Conservation (phyloP, 768 basidiomycete species). For the Rhodotorula taiwanensis region DNA sequence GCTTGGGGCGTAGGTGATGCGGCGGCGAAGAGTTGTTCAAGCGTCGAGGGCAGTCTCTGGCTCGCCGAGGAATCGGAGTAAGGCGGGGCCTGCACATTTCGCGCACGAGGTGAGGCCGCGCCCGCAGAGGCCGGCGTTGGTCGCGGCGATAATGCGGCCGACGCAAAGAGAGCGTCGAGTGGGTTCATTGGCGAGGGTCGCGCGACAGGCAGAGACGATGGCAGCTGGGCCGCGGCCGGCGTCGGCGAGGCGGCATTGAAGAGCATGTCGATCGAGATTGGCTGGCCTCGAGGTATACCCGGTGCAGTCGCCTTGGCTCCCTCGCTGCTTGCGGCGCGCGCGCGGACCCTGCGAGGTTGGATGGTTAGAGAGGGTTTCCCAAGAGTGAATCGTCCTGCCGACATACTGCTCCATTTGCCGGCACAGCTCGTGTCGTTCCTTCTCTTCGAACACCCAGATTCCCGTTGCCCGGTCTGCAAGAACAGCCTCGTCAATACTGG, state of each 20-base stretch:
- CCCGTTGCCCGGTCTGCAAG: slow-evolving; percentile 36
- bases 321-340: too few relatives aligned
- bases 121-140: not conserved
- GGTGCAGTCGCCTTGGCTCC: not conserved
- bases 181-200: not conserved
- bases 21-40: slow-evolving; percentile 23
- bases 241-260: slow-evolving; percentile 19
- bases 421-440: slow-evolving; percentile 31
- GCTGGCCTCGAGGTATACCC: slow-evolving; percentile 15
- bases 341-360: slow-evolving; percentile 10
- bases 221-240: not conserved
- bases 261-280: slow-evolving; percentile 38
- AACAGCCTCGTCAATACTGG: too few relatives aligned
- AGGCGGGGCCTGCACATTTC: too few relatives aligned
- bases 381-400: too few relatives aligned
- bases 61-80: not conserved
- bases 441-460: slow-evolving; percentile 40
- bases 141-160: not conserved
- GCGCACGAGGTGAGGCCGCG: not conserved
- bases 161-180: slow-evolving; percentile 22
- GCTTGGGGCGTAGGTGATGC: slow-evolving; percentile 17
- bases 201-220: not conserved
- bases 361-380: too few relatives aligned
- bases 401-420: slow-evolving; percentile 36
- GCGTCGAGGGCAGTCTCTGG: not conserved